Evolutionary conservation across 192 early-diverging fungal genomes (phyloP), one percentile per base, ranked within the genome.

Genomic region (Backusella psychrophila): DNA sequence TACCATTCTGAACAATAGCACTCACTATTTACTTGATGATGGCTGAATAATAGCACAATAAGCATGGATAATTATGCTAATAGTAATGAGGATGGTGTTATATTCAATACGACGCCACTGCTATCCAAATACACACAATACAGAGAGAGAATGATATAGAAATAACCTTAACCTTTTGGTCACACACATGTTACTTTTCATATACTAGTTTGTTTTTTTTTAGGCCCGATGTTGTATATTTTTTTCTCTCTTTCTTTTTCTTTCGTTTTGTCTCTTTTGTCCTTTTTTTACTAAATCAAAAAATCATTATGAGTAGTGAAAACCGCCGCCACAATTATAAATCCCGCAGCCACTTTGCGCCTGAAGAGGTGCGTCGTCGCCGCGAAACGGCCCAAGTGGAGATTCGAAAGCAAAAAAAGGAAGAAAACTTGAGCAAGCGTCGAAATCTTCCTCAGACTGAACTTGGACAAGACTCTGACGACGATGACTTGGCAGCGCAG

Each of bases 391-490:
- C 93, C 69, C 91, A 93, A 59, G 93, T 98, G 12, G 96, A 97
- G 86, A 93, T 99, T 82, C 88, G 98, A 66, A 94, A 96, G 81
- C 94, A 97, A 85, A 98, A 98, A 89, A 91, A 94, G 67, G 96
- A 97, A 79, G 98, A 99, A 85, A 89, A 90, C 26, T 80, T 98
- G 52, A 88, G 93, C 73, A 99, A 99, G 88, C 92, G 96, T 81
- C 88, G 98, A 66, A 98, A 98, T 85, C 85, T 97, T 68, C 87
- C 89, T 69, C 67, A 87, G 14, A 75, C 85, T 6, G 78, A 67
- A 23, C 85, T 81, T 15, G 81, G 81, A 0, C 89, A 91, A 44
- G 89, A 91, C 70, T 95, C 94, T 35, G 96, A 97, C 72, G 94
- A 95, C 76, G 95, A 95, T 67, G 81, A 83, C 69, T 19, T 39